phyloP scores from a whole-genome alignment of 139 green algal genomes.

The Edaphochlamys debaryana region DNA sequence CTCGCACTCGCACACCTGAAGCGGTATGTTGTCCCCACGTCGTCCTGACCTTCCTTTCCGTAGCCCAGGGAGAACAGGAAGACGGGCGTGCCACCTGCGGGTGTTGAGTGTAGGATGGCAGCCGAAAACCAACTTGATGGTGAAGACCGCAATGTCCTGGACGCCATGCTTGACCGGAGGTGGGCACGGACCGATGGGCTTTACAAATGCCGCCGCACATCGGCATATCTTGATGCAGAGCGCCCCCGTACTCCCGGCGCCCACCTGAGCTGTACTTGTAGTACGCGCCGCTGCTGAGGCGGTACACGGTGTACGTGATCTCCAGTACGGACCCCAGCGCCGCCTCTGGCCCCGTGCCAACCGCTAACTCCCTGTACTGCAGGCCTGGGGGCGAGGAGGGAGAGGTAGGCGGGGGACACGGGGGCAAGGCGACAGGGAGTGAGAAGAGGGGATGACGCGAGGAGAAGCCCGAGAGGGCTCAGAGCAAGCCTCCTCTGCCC shows the following conservation, averaged over 20 bases:
- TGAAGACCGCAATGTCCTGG: too few relatives aligned
- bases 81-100: slow-evolving; percentile 71
- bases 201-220: too few relatives aligned
- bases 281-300: slow-evolving; percentile 73
- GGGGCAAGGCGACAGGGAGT: neutral
- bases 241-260: too few relatives aligned
- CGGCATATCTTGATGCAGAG: too few relatives aligned
- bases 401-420: neutral
- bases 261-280: slow-evolving; percentile 55
- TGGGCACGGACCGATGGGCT: too few relatives aligned
- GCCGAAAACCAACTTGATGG: too few relatives aligned
- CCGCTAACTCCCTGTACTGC: slow-evolving; percentile 67
- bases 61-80: slow-evolving; percentile 73
- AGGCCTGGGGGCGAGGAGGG: slow-evolving; percentile 34
- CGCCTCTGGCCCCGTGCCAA: slow-evolving; percentile 42
- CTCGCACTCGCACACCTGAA: too few relatives aligned
- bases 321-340: slow-evolving; percentile 46
- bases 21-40: slow-evolving; percentile 58
- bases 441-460: too few relatives aligned
- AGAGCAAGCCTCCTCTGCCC: neutral
- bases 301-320: slow-evolving; percentile 74
- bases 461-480: too few relatives aligned
- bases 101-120: neutral
- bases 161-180: too few relatives aligned
- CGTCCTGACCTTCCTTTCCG: slow-evolving; percentile 70